These are phyloP conservation scores for Hortiboletus flavorubellus DNA, from an alignment of 768 basidiomycete genomes.

Conservation along the genomic window DNA sequence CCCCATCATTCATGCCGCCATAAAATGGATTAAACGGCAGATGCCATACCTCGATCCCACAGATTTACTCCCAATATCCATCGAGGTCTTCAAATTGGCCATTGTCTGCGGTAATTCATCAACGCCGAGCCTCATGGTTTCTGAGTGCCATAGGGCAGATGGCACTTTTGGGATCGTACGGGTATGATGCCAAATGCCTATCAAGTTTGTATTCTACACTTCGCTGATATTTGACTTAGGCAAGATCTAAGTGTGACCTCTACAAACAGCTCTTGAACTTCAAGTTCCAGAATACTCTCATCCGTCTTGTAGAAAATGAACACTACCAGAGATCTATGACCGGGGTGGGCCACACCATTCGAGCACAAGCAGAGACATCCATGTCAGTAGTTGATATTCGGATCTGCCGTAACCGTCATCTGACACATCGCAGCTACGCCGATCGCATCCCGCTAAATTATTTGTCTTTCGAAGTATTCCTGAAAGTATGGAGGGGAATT, in stretches of 20 bases:
- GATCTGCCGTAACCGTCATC: background rate
- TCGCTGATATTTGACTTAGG: conserved; percentile 39
- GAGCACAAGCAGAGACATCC: conserved; percentile 52
- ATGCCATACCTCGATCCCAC: conserved; percentile 73
- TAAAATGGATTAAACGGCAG: conserved; percentile 55
- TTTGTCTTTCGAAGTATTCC: conserved; percentile 39
- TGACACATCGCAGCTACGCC: conserved; percentile 22
- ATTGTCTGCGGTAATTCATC: conserved; percentile 85
- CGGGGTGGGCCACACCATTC: conserved; percentile 59
- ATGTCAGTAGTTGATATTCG: conserved; percentile 11
- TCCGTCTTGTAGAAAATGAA: conserved; percentile 73
- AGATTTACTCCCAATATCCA: conserved; percentile 82
- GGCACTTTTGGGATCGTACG: conserved; percentile 80
- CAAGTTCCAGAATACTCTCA: conserved; percentile 60
- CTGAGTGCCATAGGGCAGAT: conserved; percentile 71
- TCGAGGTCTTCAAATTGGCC: conserved; percentile 74
- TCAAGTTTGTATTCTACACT: background rate
- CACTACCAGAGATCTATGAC: conserved; percentile 68
- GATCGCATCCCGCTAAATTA: conserved; percentile 31
- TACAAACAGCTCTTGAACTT: conserved; percentile 79
- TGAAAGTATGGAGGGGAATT: conserved; percentile 55
- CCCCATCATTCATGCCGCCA: conserved; percentile 37
- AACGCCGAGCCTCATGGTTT: conserved; percentile 77
- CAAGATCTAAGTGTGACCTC: conserved; percentile 75
- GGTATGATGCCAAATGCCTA: conserved; percentile 40